Percentiles rank a stretch among this genome's conserved stretches.
phyloP scores from a whole-genome alignment of 176 grass and related monocot genomes.

The Echinochloa phyllopogon region DNA sequence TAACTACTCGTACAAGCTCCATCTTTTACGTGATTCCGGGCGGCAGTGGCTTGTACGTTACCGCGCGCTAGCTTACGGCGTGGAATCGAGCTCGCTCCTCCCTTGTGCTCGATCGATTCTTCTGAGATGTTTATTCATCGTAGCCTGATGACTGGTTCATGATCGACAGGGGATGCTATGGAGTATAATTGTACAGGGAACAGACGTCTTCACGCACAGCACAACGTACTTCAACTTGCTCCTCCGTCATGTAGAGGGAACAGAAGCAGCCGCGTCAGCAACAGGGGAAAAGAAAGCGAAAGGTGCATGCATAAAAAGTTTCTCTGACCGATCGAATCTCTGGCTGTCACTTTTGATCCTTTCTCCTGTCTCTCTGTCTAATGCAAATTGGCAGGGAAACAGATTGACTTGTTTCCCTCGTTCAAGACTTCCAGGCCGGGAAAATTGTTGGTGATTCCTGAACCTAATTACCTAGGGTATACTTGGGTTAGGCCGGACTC shows the following conservation, averaged over 20 bases:
- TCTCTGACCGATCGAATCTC: slow-evolving; percentile 34
- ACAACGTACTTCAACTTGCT: slow-evolving; percentile 35
- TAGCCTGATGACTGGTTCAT: background rate
- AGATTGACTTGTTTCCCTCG: background rate
- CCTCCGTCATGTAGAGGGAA: background rate
- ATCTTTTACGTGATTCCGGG: background rate
- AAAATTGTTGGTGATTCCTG: background rate
- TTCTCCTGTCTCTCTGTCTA: background rate
- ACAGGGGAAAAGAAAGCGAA: slow-evolving; percentile 44
- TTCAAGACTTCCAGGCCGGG: background rate
- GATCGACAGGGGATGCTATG: too few relatives aligned
- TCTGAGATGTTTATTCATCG: background rate
- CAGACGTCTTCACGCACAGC: background rate
- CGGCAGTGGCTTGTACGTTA: background rate
- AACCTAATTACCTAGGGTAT: background rate
- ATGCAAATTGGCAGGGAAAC: background rate
- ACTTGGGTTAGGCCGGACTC: background rate
- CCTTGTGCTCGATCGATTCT: background rate
- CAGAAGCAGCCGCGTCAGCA: slow-evolving; percentile 26
- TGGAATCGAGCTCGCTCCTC: background rate
- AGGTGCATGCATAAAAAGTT: slow-evolving; percentile 49
- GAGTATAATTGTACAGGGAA: too few relatives aligned
- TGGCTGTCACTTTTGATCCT: slow-evolving; percentile 11
- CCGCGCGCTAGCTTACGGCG: background rate
- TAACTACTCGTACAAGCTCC: background rate